Percentiles rank a stretch among this genome's conserved stretches.
Evolutionary conservation across 2,329 filamentous ascomycete genomes (phyloP).

Genomic region (Beauveria medogensis): DNA sequence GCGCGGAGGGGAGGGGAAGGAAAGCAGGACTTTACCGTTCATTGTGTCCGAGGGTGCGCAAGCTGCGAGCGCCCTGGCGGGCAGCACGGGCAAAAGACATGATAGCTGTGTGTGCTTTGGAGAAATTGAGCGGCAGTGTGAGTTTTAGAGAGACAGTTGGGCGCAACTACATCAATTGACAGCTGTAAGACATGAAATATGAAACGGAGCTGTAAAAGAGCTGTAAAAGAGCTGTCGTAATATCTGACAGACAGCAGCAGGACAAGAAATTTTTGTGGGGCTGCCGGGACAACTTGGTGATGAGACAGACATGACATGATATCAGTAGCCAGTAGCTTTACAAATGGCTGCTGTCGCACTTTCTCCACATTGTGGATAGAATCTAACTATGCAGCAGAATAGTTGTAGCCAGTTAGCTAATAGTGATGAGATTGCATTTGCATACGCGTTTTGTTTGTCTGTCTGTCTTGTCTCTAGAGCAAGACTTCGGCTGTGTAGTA

Average conservation of each 20-base stretch:
- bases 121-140: no score
- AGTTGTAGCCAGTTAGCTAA: no score
- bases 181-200: not conserved
- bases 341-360: no score
- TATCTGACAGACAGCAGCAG: not conserved
- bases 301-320: not conserved
- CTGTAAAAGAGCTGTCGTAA: not conserved
- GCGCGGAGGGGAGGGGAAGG: not conserved
- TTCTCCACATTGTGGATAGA: no score
- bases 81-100: constrained; percentile 1
- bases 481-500: no score
- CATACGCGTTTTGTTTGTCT: no score
- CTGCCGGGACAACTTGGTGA: not conserved
- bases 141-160: not conserved
- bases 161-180: not conserved
- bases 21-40: not conserved
- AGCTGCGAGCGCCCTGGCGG: not conserved
- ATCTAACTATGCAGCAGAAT: no score
- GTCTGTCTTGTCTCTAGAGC: no score
- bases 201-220: not conserved
- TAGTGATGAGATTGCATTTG: no score
- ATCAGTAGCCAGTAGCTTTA: no score
- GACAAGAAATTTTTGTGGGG: not conserved
- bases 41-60: not conserved
- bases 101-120: not conserved